Evolutionary conservation across 208 protist species (phyloP), one percentile per base, ranked within the genome.

Genomic region (Acanthamoeba pearcei): DNA sequence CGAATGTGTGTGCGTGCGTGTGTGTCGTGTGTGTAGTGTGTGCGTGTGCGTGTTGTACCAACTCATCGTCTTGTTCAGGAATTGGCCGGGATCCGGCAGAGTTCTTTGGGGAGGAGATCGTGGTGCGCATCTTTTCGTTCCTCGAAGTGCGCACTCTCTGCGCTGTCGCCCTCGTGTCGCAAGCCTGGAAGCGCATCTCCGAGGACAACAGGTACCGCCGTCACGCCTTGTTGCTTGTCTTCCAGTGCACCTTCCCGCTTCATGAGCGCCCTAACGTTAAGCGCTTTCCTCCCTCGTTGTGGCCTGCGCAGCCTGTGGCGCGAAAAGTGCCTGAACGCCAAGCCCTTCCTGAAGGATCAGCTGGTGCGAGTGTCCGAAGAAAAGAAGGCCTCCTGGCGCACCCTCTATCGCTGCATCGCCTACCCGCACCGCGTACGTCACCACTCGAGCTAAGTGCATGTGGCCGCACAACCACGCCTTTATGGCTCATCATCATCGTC

Each of bases 51-150:
- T 38, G 38, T 38, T 38, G 38, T 38, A 38, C 38, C 38, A 38
- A 38, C 38, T 38, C 38, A 2, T 38, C 38, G 2, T 76, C 32
- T 32, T n/a, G 38, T 46, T 3, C 78, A 86, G 78, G 78, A 13
- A 42, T 86, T 6, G 78, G 78, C 27, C 78, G 78, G 78, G 78
- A 86, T 86, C 78, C 78, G 51, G 24, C 78, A 38, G 78, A 86
- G 78, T 86, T 24, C 64, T 91, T 91, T 46, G 85, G 85, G 46
- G 85, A 91, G 35, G 85, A 91, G 85, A 55, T 91, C 10, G 29
- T 92, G 60, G 42, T 92, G 32, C 64, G 86, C 24, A 74, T 92
- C 55, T 92, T 92, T n/a, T 92, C 86, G 22, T 92, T 92, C 62
- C 86, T 92, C 27, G 86, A 92, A 10, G 86, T 74, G 5, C 86